Percentiles rank a stretch among this genome's conserved stretches.
Conservation (phyloP, 148 eudicot genomes). For the Chenopodium formosanum region DNA sequence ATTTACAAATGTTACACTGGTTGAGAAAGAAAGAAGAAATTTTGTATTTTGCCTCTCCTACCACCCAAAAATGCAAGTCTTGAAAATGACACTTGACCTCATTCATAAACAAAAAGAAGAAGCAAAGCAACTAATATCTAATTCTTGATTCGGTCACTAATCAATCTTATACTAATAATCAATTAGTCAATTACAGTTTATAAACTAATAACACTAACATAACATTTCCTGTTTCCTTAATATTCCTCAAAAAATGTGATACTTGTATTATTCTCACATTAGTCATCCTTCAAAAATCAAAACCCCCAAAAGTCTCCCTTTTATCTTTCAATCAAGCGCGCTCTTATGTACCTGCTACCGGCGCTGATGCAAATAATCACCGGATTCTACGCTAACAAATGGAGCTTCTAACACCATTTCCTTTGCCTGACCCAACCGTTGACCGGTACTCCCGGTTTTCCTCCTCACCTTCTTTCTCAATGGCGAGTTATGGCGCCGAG, state of each 20-base stretch:
- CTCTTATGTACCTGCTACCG: slow-evolving; percentile 11
- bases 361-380: slow-evolving; percentile 1
- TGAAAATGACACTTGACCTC: slow-evolving; percentile 1
- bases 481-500: slow-evolving; percentile 30
- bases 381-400: slow-evolving; percentile 11
- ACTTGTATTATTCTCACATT: not conserved
- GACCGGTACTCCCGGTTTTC: slow-evolving; percentile 32
- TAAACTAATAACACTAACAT: not conserved
- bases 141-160: not conserved
- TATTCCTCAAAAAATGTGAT: not conserved
- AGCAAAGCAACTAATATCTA: not conserved
- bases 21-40: not conserved
- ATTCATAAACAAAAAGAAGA: not conserved
- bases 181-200: no score
- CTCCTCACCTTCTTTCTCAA: slow-evolving; percentile 35
- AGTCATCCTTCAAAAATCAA: not conserved
- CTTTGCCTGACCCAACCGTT: slow-evolving; percentile 27
- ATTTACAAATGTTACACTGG: no score
- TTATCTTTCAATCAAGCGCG: not conserved
- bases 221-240: not conserved
- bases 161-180: no score
- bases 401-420: slow-evolving; percentile 34
- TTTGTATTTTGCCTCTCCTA: not conserved
- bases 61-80: not conserved
- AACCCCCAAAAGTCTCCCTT: not conserved